Conservation (phyloP, 306 rosid genomes). For the Cajanus cajan region DNA sequence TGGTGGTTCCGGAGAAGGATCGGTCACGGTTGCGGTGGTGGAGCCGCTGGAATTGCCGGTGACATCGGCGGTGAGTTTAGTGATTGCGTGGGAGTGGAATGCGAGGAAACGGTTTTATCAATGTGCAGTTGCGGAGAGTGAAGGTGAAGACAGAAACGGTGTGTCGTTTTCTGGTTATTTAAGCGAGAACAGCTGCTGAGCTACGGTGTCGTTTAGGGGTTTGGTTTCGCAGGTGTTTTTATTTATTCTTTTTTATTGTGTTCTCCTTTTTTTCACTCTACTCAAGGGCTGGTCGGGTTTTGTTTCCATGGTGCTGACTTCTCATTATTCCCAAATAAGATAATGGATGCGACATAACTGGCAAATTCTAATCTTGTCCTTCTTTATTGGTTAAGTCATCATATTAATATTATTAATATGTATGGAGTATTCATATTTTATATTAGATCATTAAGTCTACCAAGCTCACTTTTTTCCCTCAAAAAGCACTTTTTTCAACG, state of each 20-base stretch:
- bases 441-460: not conserved
- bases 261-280: constrained; percentile 32
- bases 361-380: not conserved
- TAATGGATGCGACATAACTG: not conserved
- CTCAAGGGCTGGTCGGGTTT: constrained; percentile 19
- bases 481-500: not conserved
- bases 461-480: not conserved
- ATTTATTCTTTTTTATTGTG: not conserved
- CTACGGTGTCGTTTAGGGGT: constrained; percentile 30
- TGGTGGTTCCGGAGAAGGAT: not conserved
- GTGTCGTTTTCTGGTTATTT: constrained; percentile 30
- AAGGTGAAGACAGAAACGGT: constrained; percentile 23
- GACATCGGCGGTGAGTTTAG: constrained; percentile 50
- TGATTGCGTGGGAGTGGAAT: not conserved
- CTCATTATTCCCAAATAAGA: not conserved
- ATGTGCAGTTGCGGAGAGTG: constrained; percentile 25
- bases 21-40: constrained; percentile 7
- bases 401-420: not conserved
- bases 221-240: not conserved
- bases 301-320: not conserved
- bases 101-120: not conserved
- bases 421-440: not conserved
- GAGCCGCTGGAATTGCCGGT: constrained; percentile 43
- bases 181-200: not conserved
- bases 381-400: not conserved